phyloP scores from a whole-genome alignment of 768 basidiomycete genomes.

The Hygrocybe coccinea region DNA sequence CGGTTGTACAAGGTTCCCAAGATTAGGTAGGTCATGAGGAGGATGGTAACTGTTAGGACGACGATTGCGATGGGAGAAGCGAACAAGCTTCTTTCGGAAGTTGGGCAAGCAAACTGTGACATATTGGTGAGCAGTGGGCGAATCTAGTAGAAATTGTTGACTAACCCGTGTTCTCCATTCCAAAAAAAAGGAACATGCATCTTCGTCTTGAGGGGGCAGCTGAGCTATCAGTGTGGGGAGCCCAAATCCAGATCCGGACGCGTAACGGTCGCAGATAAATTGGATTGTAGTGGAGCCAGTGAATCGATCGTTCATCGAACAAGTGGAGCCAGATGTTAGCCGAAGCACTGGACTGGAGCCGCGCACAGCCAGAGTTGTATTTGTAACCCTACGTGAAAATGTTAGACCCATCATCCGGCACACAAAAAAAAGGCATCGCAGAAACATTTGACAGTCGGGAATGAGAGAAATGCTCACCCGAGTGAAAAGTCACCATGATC shows the following conservation, averaged over 20 bases:
- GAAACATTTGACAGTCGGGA: not conserved
- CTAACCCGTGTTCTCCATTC: slow-evolving; percentile 82
- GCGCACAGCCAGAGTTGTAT: slow-evolving; percentile 56
- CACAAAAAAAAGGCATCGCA: not conserved
- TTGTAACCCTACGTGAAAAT: slow-evolving; percentile 43
- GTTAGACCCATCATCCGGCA: not conserved
- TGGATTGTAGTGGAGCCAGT: slow-evolving; percentile 58
- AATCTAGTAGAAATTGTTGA: slow-evolving; percentile 5
- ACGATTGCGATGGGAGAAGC: slow-evolving; percentile 54
- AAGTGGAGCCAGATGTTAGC: slow-evolving; percentile 60
- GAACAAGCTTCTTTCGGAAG: slow-evolving; percentile 47
- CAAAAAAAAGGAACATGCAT: slow-evolving; percentile 74
- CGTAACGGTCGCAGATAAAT: slow-evolving; percentile 70
- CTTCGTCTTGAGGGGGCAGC: slow-evolving; percentile 58
- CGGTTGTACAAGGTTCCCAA: slow-evolving; percentile 74
- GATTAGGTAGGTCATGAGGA: slow-evolving; percentile 61
- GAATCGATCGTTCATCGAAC: slow-evolving; percentile 35
- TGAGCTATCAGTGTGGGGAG: slow-evolving; percentile 54
- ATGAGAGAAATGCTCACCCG: slow-evolving; percentile 43
- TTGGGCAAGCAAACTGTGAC: slow-evolving; percentile 68
- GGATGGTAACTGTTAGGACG: slow-evolving; percentile 54
- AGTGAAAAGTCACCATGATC: slow-evolving; percentile 67
- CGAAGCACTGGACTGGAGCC: slow-evolving; percentile 51
- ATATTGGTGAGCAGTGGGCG: not conserved
- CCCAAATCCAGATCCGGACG: slow-evolving; percentile 47